These are phyloP conservation scores for Gentiana macrophylla DNA, from an alignment of 257 asterid genomes.

Conservation along the genomic window DNA sequence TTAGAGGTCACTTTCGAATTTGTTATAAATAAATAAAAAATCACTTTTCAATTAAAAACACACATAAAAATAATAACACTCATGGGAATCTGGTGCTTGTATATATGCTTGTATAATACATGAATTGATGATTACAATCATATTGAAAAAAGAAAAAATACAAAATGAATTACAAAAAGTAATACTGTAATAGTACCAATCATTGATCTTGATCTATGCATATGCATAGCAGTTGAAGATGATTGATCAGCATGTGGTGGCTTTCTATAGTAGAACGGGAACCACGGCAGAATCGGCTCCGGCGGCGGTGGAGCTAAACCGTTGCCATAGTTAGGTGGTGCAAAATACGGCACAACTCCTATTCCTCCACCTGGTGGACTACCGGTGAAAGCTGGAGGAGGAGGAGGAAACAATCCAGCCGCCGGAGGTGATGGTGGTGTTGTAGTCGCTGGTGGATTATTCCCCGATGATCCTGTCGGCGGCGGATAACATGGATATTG, in stretches of 20 bases:
- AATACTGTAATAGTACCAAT: constrained; percentile 4
- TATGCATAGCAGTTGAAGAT: constrained; percentile 29
- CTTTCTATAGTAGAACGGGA: constrained; percentile 56
- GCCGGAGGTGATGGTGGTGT: constrained; percentile 42
- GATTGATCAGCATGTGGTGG: constrained; percentile 61
- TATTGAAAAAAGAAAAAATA: background rate
- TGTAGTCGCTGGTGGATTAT: constrained; percentile 36
- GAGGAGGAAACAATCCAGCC: constrained; percentile 10
- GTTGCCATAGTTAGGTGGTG: constrained; percentile 16
- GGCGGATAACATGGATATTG: constrained; percentile 89
- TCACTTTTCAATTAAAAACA: too few species aligned
- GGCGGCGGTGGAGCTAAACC: constrained; percentile 68
- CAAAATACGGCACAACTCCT: constrained; percentile 4
- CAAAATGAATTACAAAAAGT: constrained; percentile 7
- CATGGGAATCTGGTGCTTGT: too few species aligned
- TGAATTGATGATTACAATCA: too few species aligned
- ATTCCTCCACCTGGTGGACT: constrained; percentile 23
- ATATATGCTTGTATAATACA: too few species aligned
- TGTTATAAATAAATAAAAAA: too few species aligned
- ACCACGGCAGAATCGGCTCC: constrained; percentile 69
- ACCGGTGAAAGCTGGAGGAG: background rate
- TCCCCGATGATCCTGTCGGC: constrained; percentile 47
- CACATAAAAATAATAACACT: too few species aligned
- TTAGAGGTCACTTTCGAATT: too few species aligned
- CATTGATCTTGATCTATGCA: constrained; percentile 10